Conservation (phyloP, 352 stramenopile species). For the Phytophthora palmivora region DNA sequence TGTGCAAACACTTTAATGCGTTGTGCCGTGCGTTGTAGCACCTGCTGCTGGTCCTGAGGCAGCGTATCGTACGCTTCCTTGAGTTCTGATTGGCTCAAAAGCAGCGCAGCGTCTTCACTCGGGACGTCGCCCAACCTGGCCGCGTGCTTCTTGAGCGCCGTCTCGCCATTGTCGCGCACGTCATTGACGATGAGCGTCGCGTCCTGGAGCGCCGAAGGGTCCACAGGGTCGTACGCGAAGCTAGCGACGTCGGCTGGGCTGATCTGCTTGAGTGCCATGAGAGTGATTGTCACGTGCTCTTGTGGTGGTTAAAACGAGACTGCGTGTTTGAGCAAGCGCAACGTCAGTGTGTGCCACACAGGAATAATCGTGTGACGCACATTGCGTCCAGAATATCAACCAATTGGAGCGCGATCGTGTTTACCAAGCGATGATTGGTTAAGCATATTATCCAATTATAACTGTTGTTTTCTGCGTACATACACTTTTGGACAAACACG, state of each 20-base stretch:
- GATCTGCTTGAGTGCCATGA: slow-evolving; percentile 78
- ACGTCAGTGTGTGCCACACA: neutral
- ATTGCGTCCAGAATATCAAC: slow-evolving; percentile 12
- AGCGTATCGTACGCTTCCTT: slow-evolving; percentile 89
- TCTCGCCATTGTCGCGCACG: slow-evolving; percentile 53
- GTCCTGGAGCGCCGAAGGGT: slow-evolving; percentile 63
- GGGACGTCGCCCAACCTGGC: slow-evolving; percentile 73
- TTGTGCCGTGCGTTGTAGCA: slow-evolving; percentile 90
- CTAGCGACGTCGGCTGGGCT: slow-evolving; percentile 64
- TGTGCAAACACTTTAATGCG: slow-evolving; percentile 95
- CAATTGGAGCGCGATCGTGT: slow-evolving; percentile 3
- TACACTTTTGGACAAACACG: too few species aligned
- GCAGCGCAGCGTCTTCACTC: slow-evolving; percentile 42
- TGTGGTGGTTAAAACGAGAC: slow-evolving; percentile 1
- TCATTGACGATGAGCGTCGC: slow-evolving; percentile 77
- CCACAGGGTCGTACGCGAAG: slow-evolving; percentile 86
- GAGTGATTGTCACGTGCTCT: slow-evolving; percentile 19
- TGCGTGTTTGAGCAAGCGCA: slow-evolving; percentile 9
- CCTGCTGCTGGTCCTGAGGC: slow-evolving; percentile 62
- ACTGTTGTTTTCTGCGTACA: too few species aligned
- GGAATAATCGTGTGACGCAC: slow-evolving; percentile 27
- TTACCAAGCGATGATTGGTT: too few species aligned
- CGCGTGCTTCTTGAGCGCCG: slow-evolving; percentile 64
- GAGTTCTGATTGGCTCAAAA: slow-evolving; percentile 73
- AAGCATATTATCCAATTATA: too few species aligned